Base-by-base conservation (phyloP, 805 yeast species). In the Hanseniaspora lindneri region DNA sequence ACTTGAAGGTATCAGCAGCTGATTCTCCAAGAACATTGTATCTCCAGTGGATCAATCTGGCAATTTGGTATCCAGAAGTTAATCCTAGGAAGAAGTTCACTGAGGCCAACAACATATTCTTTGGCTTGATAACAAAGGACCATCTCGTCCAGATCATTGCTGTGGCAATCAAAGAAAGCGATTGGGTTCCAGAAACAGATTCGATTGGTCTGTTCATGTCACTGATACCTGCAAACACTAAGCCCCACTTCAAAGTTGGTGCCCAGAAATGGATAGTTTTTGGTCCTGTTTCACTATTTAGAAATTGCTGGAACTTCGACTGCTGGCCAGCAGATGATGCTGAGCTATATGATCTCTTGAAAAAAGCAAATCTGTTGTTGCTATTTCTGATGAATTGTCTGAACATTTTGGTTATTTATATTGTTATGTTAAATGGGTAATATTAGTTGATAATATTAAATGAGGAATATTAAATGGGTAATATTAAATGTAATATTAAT, bases 101-200 rank as follows among this genome's bases (percentile, higher is more conserved):
- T 25, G 89, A 77, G 3, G 97, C 98, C 55, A 92, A 72, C 53
- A 92, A 69, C 56, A 74, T 72, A 67, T 89, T 89, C 67, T 82
- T 80, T 36, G 98, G 98, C 55, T 70, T 77, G 61, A 89, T 89
- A 54, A 88, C 92, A 66, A 88, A 76, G 14, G 96, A 87, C 97
- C 97, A 89, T 65, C 98, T 78, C 30, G 98, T 89, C 98, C 98
- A 89, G 58, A 89, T 86, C 47, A 77, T 77, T 49, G 96, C 98
- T 1, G 98, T 89, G 41, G 88, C 87, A 57, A 83, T 73, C 51
- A 89, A 72, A 1, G 97, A 94, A 50, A 60, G 52, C 25, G 57
- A 60, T 49, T 65, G 68, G 21, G 95, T 80, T 51, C 96, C 96
- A 32, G 92, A 80, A 43, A 89, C 72, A 58, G 80, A 80, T 60